phyloP scores from a whole-genome alignment of 1,284 basidiomycete species.

The Meira nashicola region DNA sequence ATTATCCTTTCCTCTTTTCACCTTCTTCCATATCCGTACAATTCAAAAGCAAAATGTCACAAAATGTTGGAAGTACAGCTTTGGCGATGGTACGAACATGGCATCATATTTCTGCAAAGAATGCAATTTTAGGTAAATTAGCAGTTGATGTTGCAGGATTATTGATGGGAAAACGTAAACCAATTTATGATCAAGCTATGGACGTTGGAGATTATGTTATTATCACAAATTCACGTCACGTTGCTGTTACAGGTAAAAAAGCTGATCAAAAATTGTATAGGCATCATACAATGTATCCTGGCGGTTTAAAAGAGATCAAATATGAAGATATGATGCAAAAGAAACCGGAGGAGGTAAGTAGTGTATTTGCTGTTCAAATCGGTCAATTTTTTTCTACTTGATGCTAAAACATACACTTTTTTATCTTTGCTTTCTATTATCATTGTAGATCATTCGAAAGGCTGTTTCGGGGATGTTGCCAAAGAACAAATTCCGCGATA shows the following conservation, averaged over 20 bases:
- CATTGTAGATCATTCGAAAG: slow-evolving; percentile 38
- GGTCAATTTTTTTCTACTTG: background rate
- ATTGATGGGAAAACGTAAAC: slow-evolving; percentile 99
- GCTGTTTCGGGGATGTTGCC: slow-evolving; percentile 53
- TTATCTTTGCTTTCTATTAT: slow-evolving; percentile 6
- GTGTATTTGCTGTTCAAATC: background rate
- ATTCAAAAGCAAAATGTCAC: slow-evolving; percentile 12
- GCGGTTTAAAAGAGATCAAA: slow-evolving; percentile 68
- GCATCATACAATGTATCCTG: slow-evolving; percentile 87
- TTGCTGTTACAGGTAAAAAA: slow-evolving; percentile 87
- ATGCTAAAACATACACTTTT: background rate
- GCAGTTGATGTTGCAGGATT: slow-evolving; percentile 88
- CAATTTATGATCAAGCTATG: slow-evolving; percentile 77
- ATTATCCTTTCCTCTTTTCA: background rate
- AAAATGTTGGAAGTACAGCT: slow-evolving; percentile 59
- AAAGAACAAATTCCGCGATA: slow-evolving; percentile 50
- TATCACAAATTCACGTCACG: slow-evolving; percentile 79
- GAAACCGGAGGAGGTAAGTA: slow-evolving; percentile 83
- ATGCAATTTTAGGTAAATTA: slow-evolving; percentile 83
- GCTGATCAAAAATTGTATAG: slow-evolving; percentile 79
- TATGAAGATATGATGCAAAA: slow-evolving; percentile 56
- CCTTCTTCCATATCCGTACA: background rate
- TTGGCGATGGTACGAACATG: slow-evolving; percentile 88
- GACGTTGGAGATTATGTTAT: slow-evolving; percentile 81
- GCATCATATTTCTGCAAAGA: slow-evolving; percentile 89